Percentiles rank a stretch among this genome's conserved stretches.
Conservation (phyloP, 106 monocot species). For the Phalaenopsis equestris region DNA sequence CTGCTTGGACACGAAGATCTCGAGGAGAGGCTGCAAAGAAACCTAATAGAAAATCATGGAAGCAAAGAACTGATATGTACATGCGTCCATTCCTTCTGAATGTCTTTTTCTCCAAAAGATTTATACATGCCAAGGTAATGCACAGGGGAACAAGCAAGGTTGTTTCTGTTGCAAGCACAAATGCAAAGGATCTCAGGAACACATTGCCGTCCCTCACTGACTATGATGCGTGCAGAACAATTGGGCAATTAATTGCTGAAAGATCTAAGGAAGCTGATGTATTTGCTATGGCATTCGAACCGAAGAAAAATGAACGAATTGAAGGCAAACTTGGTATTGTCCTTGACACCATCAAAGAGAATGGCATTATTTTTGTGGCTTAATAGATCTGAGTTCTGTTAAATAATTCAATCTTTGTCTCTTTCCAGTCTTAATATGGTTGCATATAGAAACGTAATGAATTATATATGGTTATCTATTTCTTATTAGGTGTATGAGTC, state of each 20-base stretch:
- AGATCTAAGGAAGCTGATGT: slow-evolving; percentile 55
- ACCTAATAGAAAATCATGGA: slow-evolving; percentile 58
- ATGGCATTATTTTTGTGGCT: slow-evolving; percentile 45
- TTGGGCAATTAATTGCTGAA: slow-evolving; percentile 48
- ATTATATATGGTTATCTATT: neutral
- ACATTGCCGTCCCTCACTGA: slow-evolving; percentile 53
- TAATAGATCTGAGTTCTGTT: neutral
- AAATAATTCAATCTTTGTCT: neutral
- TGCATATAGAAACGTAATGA: neutral
- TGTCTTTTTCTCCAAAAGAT: slow-evolving; percentile 66
- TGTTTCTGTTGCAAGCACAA: slow-evolving; percentile 49
- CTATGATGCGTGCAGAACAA: slow-evolving; percentile 46
- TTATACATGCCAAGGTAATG: slow-evolving; percentile 48
- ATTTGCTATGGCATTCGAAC: slow-evolving; percentile 44
- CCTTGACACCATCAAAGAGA: slow-evolving; percentile 50
- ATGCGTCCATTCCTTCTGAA: slow-evolving; percentile 60
- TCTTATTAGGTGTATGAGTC: neutral
- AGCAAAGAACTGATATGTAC: slow-evolving; percentile 53
- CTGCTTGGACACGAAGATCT: slow-evolving; percentile 55
- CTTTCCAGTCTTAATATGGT: neutral
- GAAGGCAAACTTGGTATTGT: slow-evolving; percentile 47
- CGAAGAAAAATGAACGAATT: slow-evolving; percentile 42
- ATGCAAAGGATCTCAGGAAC: slow-evolving; percentile 50
- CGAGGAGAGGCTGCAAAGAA: slow-evolving; percentile 35
- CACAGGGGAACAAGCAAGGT: slow-evolving; percentile 64